These are phyloP conservation scores for Ceratobasidium sp. DNA, from an alignment of 1,284 basidiomycete species.

Conservation along the genomic window DNA sequence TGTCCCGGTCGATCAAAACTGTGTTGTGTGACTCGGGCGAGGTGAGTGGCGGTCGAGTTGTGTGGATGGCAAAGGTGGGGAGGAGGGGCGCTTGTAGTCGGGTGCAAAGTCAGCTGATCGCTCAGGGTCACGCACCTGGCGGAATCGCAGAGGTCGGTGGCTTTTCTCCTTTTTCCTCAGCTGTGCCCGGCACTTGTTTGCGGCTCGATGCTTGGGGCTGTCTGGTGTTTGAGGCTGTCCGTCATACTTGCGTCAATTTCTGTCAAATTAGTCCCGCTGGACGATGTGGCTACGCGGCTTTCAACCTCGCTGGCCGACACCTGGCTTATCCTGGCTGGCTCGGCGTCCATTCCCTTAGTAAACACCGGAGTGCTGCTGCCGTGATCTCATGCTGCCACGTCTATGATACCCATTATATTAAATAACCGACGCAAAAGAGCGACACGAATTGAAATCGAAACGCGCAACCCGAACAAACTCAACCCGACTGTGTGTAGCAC, in stretches of 20 bases:
- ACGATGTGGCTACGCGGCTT: constrained; percentile 21
- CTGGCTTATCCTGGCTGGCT: not conserved
- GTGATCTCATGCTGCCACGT: not conserved
- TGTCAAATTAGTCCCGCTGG: not conserved
- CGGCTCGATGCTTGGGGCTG: constrained; percentile 21
- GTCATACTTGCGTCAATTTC: constrained; percentile 35
- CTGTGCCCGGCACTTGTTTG: constrained; percentile 25
- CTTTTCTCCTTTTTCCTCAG: constrained; percentile 17
- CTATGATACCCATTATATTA: not conserved
- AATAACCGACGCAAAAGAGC: constrained; percentile 4
- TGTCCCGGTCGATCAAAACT: constrained; percentile 55
- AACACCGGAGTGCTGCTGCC: not conserved
- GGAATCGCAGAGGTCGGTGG: constrained; percentile 19
- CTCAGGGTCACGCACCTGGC: constrained; percentile 32
- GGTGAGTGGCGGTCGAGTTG: not conserved
- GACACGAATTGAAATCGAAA: not conserved
- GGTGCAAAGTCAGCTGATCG: constrained; percentile 25
- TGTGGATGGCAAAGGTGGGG: not conserved
- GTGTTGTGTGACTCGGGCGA: constrained; percentile 24
- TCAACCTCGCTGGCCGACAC: not conserved
- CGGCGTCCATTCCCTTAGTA: not conserved
- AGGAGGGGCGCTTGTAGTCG: not conserved
- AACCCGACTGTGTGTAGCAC: constrained; percentile 41
- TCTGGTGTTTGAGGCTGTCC: not conserved
- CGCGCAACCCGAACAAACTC: not conserved